Conservation (phyloP, 129 eudicot species). For the Flaveria trinervia region DNA sequence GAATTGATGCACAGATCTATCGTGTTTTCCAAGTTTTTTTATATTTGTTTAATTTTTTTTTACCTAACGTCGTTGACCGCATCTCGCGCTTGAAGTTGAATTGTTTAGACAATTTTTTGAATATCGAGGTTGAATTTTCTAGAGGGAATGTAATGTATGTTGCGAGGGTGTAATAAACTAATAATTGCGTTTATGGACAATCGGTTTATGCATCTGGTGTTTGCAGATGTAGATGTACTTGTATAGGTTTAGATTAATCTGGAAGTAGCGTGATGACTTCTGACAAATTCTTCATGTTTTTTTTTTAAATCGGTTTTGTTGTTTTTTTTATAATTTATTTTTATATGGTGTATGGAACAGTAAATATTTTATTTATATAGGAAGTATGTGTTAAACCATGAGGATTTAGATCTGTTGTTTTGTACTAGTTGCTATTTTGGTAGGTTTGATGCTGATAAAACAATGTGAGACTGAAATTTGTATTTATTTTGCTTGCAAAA, state of each 20-base stretch:
- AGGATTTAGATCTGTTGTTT: slow-evolving; percentile 25
- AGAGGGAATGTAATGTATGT: slow-evolving; percentile 23
- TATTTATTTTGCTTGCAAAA: slow-evolving; percentile 20
- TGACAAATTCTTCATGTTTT: slow-evolving; percentile 31
- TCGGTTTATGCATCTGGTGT: slow-evolving; percentile 26
- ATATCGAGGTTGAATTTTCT: background rate
- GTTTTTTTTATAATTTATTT: background rate
- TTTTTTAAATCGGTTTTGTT: slow-evolving; percentile 1
- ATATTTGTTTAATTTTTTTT: background rate
- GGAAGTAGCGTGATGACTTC: slow-evolving; percentile 27
- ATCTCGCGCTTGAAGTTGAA: slow-evolving; percentile 15
- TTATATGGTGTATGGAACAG: slow-evolving; percentile 9
- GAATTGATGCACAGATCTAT: slow-evolving; percentile 23
- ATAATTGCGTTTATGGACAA: background rate
- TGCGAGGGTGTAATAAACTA: background rate
- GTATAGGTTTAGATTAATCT: slow-evolving; percentile 36
- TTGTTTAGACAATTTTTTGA: slow-evolving; percentile 2
- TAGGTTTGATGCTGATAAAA: slow-evolving; percentile 14
- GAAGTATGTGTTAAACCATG: slow-evolving; percentile 14
- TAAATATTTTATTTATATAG: slow-evolving; percentile 10
- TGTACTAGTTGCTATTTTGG: slow-evolving; percentile 19
- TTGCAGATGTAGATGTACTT: slow-evolving; percentile 35
- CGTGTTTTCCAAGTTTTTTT: background rate
- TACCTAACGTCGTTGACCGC: slow-evolving; percentile 35
- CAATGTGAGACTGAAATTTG: slow-evolving; percentile 1